These are phyloP conservation scores for Linanthus parryae DNA, from an alignment of 148 eudicot species.

Conservation along the genomic window DNA sequence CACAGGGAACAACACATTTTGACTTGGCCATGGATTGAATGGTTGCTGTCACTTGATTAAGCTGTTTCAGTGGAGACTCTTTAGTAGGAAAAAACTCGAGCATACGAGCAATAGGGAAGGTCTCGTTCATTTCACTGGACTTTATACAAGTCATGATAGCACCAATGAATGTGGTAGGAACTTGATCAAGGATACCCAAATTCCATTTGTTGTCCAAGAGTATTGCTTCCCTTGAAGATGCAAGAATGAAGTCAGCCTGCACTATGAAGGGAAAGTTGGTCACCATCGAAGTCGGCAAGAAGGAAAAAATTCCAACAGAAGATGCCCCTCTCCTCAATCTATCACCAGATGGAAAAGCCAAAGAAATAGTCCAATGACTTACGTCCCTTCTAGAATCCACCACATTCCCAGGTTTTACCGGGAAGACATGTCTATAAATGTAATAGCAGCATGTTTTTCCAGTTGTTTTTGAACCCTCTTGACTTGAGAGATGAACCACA, in stretches of 20 bases:
- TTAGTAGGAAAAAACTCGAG: conserved; percentile 24
- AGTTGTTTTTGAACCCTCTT: conserved; percentile 10
- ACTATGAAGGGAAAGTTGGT: conserved; percentile 45
- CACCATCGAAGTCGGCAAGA: conserved; percentile 40
- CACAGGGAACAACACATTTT: conserved; percentile 29
- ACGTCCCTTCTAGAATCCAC: conserved; percentile 28
- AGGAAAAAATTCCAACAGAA: conserved; percentile 34
- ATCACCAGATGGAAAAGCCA: conserved; percentile 40
- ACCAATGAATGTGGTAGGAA: conserved; percentile 21
- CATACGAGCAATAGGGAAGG: conserved; percentile 8
- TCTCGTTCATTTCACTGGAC: conserved; percentile 9
- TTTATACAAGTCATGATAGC: conserved; percentile 28
- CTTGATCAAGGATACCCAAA: conserved; percentile 26
- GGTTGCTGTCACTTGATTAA: conserved; percentile 21
- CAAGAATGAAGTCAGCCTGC: conserved; percentile 43
- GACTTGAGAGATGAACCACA: conserved; percentile 18
- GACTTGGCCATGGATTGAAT: conserved; percentile 12
- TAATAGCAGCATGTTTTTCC: conserved; percentile 20
- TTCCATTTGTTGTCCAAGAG: conserved; percentile 40
- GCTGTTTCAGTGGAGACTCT: conserved; percentile 18
- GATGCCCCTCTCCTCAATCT: conserved; percentile 33
- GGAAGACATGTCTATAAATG: conserved; percentile 37
- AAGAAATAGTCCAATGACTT: conserved; percentile 27
- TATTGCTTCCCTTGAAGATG: conserved; percentile 40
- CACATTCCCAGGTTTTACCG: conserved; percentile 22